These are phyloP conservation scores for Yamadazyma mexicana DNA, from an alignment of 1,139 yeast genomes.

Conservation along the genomic window DNA sequence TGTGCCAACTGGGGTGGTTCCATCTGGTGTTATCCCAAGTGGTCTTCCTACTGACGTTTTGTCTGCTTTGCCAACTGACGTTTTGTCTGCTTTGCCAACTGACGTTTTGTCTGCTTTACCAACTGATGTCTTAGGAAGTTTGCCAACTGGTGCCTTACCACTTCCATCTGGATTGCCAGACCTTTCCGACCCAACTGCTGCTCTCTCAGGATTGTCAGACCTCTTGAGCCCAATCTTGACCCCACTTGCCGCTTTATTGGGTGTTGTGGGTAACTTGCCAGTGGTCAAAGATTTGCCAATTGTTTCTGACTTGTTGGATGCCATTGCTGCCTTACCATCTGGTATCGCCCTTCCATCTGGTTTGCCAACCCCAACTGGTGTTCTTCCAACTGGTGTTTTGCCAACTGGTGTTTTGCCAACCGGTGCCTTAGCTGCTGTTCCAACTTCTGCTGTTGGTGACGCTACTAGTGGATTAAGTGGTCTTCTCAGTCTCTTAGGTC, in stretches of 20 bases:
- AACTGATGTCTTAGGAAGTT: constrained; percentile 5
- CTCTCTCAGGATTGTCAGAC: constrained; percentile 6
- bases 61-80: constrained; percentile 4
- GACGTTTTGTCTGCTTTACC: constrained; percentile 4
- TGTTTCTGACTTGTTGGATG: constrained; percentile 11
- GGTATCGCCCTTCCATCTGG: constrained; percentile 10
- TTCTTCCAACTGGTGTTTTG: constrained; percentile 6
- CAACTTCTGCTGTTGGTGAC: constrained; percentile 3
- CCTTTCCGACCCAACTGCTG: constrained; percentile 2
- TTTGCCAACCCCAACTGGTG: constrained; percentile 12
- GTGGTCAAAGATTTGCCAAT: constrained; percentile 12
- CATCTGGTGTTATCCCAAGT: constrained; percentile 7
- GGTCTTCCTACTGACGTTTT: constrained; percentile 9
- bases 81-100: constrained; percentile 9
- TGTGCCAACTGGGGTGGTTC: too few relatives aligned
- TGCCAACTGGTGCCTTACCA: constrained; percentile 6
- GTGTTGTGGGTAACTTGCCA: constrained; percentile 11
- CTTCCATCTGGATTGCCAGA: neutral
- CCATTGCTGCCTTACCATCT: constrained; percentile 11
- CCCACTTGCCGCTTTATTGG: constrained; percentile 10
- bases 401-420: constrained; percentile 1
- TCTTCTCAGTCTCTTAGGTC: constrained; percentile 3
- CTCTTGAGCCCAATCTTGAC: constrained; percentile 8
- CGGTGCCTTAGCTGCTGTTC: constrained; percentile 6
- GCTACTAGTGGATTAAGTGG: neutral